Conservation (phyloP, 345 rosid genomes). For the Mallotus nudiflorus region DNA sequence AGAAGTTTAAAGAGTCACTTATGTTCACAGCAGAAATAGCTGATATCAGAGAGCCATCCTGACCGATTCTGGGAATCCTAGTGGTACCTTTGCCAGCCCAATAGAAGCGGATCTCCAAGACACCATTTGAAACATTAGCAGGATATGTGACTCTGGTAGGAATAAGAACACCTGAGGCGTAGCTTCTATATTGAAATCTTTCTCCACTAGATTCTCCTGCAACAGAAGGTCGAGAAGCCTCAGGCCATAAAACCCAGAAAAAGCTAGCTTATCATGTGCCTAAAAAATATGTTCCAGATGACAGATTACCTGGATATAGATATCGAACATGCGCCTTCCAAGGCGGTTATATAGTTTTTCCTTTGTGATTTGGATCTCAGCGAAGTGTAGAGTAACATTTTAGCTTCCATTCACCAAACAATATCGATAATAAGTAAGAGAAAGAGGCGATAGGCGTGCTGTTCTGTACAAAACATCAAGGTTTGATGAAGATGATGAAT, state of each 20-base stretch:
- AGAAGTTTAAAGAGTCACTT: neutral
- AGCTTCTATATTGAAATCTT: slow-evolving; percentile 18
- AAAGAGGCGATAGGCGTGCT: slow-evolving; percentile 20
- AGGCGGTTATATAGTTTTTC: slow-evolving; percentile 22
- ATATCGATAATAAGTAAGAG: slow-evolving; percentile 23
- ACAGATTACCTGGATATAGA: slow-evolving; percentile 37
- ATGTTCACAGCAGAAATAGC: slow-evolving; percentile 10
- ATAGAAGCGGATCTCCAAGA: slow-evolving; percentile 13
- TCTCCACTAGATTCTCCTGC: slow-evolving; percentile 4
- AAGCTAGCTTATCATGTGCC: too few species aligned
- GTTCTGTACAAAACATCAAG: slow-evolving; percentile 13
- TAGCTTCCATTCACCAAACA: slow-evolving; percentile 29
- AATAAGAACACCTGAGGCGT: neutral
- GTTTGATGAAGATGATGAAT: slow-evolving; percentile 7
- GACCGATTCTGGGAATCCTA: slow-evolving; percentile 11
- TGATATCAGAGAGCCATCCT: slow-evolving; percentile 14
- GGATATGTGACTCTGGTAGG: neutral
- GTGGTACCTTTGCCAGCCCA: slow-evolving; percentile 19
- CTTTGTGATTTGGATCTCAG: slow-evolving; percentile 29
- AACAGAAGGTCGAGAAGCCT: neutral
- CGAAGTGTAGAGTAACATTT: slow-evolving; percentile 30
- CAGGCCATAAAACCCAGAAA: too few species aligned
- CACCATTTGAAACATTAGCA: neutral
- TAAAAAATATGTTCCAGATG: neutral
- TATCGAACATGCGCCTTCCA: slow-evolving; percentile 30